These are phyloP conservation scores for Fusarium staphyleae DNA, from an alignment of 2,329 filamentous ascomycete species.

Conservation along the genomic window DNA sequence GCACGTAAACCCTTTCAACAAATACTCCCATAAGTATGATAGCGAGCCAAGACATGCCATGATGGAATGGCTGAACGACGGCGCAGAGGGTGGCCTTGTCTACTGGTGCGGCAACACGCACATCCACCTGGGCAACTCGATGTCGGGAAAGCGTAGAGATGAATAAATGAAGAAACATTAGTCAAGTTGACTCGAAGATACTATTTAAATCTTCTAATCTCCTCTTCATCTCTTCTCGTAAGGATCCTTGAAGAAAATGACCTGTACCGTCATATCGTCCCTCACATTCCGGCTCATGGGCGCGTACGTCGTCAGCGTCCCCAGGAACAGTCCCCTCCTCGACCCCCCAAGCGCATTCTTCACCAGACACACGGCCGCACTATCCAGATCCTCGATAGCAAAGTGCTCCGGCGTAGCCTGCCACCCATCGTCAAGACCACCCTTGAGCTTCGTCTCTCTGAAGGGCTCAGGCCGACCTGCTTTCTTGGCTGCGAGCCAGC, in stretches of 20 bases:
- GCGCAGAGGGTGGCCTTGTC: slow-evolving; percentile 16
- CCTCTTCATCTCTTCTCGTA: slow-evolving; percentile 73
- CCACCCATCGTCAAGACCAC: slow-evolving; percentile 35
- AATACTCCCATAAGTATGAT: too few species aligned
- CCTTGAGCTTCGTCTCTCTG: slow-evolving; percentile 27
- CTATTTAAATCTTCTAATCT: background rate
- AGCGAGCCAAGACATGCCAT: too few species aligned
- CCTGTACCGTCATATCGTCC: slow-evolving; percentile 85
- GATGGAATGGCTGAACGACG: background rate
- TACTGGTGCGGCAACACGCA: slow-evolving; percentile 24
- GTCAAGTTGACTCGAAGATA: too few species aligned
- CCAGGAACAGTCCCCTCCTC: slow-evolving; percentile 75
- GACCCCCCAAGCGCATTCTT: slow-evolving; percentile 82
- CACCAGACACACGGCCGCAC: slow-evolving; percentile 80
- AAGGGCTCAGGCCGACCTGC: slow-evolving; percentile 38
- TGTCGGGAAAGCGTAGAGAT: too few species aligned
- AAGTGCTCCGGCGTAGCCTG: slow-evolving; percentile 60
- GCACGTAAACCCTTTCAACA: too few species aligned
- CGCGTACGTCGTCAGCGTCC: slow-evolving; percentile 72
- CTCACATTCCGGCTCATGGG: slow-evolving; percentile 70
- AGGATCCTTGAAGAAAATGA: slow-evolving; percentile 66
- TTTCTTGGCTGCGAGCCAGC: slow-evolving; percentile 55
- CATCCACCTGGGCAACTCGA: slow-evolving; percentile 50
- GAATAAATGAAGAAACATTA: too few species aligned
- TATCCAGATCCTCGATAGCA: slow-evolving; percentile 75